Evolutionary conservation across 148 eudicot species (phyloP).

Genomic region (Rhododendron williamsianum): DNA sequence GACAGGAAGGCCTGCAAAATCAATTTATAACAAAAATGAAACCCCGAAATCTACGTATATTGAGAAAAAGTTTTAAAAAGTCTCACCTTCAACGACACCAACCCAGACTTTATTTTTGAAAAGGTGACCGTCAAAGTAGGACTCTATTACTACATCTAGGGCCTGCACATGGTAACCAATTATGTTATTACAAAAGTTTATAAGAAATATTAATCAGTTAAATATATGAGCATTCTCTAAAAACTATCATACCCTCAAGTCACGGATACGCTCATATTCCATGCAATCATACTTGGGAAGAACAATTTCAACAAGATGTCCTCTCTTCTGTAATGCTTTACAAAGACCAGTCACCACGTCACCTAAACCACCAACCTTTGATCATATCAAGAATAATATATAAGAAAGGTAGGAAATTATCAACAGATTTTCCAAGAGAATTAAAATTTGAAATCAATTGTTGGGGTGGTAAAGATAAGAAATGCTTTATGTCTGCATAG

Average conservation of each 20-base stretch:
- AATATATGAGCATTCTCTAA: background rate
- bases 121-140: constrained; percentile 81
- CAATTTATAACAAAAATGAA: constrained; percentile 12
- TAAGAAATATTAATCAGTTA: constrained; percentile 3
- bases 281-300: constrained; percentile 95
- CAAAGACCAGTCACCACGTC: constrained; percentile 97
- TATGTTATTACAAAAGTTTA: constrained; percentile 4
- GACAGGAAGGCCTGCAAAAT: constrained; percentile 83
- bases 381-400: constrained; percentile 13
- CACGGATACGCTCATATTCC: constrained; percentile 59
- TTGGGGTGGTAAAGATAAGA: background rate
- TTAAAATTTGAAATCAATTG: background rate
- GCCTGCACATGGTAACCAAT: constrained; percentile 39
- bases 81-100: constrained; percentile 89
- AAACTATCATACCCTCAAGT: constrained; percentile 59
- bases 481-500: background rate
- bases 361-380: constrained; percentile 96
- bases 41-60: background rate
- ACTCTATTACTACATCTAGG: constrained; percentile 70
- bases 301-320: constrained; percentile 84
- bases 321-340: constrained; percentile 89
- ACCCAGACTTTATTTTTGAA: constrained; percentile 82
- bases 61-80: background rate
- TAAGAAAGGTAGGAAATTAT: background rate
- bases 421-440: background rate